Evolutionary conservation across 2,329 filamentous ascomycete species (phyloP).

Genomic region (Phoma sp.): DNA sequence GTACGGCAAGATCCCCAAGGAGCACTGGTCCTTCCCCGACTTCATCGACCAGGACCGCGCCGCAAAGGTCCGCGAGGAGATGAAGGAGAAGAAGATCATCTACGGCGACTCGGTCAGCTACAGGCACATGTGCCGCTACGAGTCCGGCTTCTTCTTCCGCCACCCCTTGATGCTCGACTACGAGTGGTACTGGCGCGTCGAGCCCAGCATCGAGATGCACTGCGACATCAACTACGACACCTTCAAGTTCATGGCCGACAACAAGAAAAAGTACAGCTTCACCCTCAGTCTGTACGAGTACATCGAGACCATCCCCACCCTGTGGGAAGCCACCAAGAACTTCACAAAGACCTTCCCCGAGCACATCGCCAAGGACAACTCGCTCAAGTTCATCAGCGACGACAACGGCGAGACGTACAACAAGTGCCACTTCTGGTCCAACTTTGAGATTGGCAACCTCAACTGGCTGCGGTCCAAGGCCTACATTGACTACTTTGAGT

Average conservation of each 20-base stretch:
- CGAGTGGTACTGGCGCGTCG: constrained; percentile 99
- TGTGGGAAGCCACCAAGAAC: constrained; percentile 95
- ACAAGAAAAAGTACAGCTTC: constrained; percentile 98
- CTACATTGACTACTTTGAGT: constrained; percentile 90
- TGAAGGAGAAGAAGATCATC: constrained; percentile 94
- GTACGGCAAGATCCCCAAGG: constrained; percentile 86
- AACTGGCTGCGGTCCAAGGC: constrained; percentile 90
- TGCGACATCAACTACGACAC: constrained; percentile 96
- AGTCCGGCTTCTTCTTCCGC: constrained; percentile 99
- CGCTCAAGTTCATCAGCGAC: constrained; percentile 89
- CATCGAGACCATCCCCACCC: constrained; percentile 90
- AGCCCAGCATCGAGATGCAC: constrained; percentile 94
- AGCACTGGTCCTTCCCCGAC: constrained; percentile 97
- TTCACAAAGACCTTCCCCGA: constrained; percentile 92
- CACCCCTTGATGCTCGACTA: constrained; percentile 93
- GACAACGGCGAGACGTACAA: constrained; percentile 94
- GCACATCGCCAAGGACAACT: constrained; percentile 83
- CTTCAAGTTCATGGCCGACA: constrained; percentile 94
- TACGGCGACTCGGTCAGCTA: constrained; percentile 98
- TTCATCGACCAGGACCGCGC: constrained; percentile 97
- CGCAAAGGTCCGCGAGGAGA: constrained; percentile 87
- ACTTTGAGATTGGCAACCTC: constrained; percentile 95
- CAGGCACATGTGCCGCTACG: constrained; percentile 99
- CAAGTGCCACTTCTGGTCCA: constrained; percentile 99
- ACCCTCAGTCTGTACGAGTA: constrained; percentile 96